Base-by-base conservation (phyloP, 257 asterid genomes). In the Asclepias syriaca region DNA sequence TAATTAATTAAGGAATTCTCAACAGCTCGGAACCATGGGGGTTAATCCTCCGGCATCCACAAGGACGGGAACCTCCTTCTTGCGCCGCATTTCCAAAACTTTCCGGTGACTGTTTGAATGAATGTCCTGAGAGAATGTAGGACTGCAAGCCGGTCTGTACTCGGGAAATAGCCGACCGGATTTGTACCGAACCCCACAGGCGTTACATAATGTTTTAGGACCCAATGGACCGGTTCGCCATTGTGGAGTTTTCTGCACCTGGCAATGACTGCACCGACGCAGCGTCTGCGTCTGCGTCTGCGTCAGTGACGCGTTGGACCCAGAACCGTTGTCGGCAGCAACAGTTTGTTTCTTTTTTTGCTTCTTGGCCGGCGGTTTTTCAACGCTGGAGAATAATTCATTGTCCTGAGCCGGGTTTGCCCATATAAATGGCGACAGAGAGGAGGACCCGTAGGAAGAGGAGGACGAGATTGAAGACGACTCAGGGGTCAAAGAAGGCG, bases 221-320 rank as follows among this genome's bases (percentile, higher is more conserved):
- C 84, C 84, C 72, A 82, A 34, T 3, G 86, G 82, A 29, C 84
- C 86, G 76, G 86, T 37, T 50, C 84, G 60, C 86, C 86, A 79
- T 14, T 77, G 84, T 1, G 84, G 84, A 11, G 82, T 79, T 73
- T 71, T 82, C 74, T 67, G 81, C 29, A 81, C 83, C 29, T 75
- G 72, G 70, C 82, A 80, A 71, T 79, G 86, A 4, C 69, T 74
- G 71, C 86, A 79, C 46, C 84, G 59, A 64, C 86, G 82, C 54
- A 57, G 58, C 49, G 49, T 32, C 29, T 77, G 66, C 2, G 49
- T 32, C 29, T 77, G 66, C 2, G 55, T 19, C 39, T 70, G 58
- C 37, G 39, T 21, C 29, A 73, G 66, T 2, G 55, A 24, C 39
- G 73, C 84, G 49, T 16, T 63, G 11, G 77, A 68, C 5, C 79